phyloP scores from a whole-genome alignment of 495 filamentous ascomycete genomes.

The Neurospora sp. region DNA sequence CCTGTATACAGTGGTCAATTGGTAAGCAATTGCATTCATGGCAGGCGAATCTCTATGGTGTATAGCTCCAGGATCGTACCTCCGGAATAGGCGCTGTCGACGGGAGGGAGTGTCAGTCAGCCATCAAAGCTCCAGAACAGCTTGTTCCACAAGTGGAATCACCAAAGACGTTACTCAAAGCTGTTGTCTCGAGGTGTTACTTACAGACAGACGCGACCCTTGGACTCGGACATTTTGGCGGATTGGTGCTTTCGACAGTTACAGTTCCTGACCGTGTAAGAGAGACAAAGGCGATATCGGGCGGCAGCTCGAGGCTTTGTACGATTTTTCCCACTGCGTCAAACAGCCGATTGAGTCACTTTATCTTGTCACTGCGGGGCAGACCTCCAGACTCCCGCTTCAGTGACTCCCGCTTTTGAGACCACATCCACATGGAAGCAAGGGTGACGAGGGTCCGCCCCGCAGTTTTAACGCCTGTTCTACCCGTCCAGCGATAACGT shows the following conservation, averaged over 20 bases:
- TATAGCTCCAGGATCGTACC: slow-evolving; percentile 13
- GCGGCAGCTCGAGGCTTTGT: neutral
- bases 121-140: neutral
- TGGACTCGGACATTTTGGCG: slow-evolving; percentile 23
- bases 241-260: neutral
- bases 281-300: neutral
- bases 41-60: neutral
- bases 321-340: neutral
- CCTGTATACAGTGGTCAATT: slow-evolving; percentile 22
- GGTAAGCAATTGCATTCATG: slow-evolving; percentile 8
- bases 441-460: neutral
- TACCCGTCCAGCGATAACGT: neutral
- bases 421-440: neutral
- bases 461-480: neutral
- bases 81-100: slow-evolving; percentile 37
- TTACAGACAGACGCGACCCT: slow-evolving; percentile 38
- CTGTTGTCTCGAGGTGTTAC: slow-evolving; percentile 7
- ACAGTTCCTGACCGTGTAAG: neutral
- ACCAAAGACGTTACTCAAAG: neutral
- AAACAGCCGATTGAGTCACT: neutral
- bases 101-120: slow-evolving; percentile 7
- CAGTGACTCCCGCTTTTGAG: too few relatives aligned
- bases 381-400: neutral
- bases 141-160: neutral
- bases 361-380: neutral